Conservation (phyloP, 768 basidiomycete genomes). For the Pulveroboletus ravenelii region DNA sequence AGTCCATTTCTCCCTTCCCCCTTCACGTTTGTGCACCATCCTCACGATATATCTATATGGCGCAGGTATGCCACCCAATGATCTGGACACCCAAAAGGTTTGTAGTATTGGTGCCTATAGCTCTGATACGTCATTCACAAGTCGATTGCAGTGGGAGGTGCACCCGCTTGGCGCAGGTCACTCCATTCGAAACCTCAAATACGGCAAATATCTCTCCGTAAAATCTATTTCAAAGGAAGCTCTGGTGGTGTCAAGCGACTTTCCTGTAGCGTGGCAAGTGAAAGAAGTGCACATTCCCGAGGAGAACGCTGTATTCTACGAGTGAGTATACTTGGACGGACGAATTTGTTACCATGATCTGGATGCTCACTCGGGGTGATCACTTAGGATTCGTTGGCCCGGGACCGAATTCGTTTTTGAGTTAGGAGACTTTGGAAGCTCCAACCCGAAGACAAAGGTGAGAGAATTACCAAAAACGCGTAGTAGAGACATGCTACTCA, state of each 20-base stretch:
- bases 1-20: background rate
- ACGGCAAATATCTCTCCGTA: slow-evolving; percentile 28
- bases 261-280: slow-evolving; percentile 26
- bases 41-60: background rate
- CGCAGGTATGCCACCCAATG: slow-evolving; percentile 30
- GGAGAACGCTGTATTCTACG: slow-evolving; percentile 26
- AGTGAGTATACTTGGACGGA: slow-evolving; percentile 12
- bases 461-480: background rate
- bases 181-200: slow-evolving; percentile 29
- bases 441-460: slow-evolving; percentile 29
- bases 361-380: background rate
- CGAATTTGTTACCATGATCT: background rate
- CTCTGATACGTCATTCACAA: background rate
- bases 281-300: slow-evolving; percentile 23
- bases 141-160: slow-evolving; percentile 25
- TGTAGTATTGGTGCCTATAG: background rate
- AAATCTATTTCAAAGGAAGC: slow-evolving; percentile 24
- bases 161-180: slow-evolving; percentile 27
- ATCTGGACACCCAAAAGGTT: slow-evolving; percentile 27
- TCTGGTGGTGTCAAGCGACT: slow-evolving; percentile 23
- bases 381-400: slow-evolving; percentile 27
- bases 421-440: slow-evolving; percentile 22
- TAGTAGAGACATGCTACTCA: background rate
- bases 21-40: background rate
- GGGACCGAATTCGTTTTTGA: slow-evolving; percentile 27